Conservation (phyloP, 75 land plant genomes). For the Azolla pinnata region DNA sequence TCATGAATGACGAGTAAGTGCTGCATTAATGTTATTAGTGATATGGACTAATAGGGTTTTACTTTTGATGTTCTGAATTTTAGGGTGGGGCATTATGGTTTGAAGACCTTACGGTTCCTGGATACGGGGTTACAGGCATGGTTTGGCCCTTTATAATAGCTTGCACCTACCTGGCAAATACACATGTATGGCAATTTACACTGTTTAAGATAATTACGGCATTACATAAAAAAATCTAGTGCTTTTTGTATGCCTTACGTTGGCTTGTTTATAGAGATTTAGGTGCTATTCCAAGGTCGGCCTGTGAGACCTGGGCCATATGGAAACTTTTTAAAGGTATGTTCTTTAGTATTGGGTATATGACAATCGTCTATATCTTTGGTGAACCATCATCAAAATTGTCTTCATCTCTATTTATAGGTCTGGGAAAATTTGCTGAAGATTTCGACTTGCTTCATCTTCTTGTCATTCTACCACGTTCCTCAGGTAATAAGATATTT, state of each 20-base stretch:
- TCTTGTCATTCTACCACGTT: not conserved
- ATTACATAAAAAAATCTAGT: not conserved
- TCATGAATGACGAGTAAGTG: too few relatives aligned
- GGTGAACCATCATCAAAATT: too few relatives aligned
- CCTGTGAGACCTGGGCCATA: not conserved
- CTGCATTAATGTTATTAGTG: too few relatives aligned
- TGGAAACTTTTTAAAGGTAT: not conserved
- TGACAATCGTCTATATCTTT: too few relatives aligned
- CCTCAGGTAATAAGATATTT: not conserved
- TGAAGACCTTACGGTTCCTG: slow-evolving; percentile 7
- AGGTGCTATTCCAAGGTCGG: slow-evolving; percentile 1
- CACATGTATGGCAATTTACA: not conserved
- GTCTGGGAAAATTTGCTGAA: not conserved
- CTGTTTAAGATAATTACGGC: not conserved
- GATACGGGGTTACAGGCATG: not conserved
- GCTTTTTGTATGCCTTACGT: not conserved
- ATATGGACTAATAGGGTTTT: too few relatives aligned
- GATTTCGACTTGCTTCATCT: not conserved
- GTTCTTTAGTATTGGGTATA: not conserved
- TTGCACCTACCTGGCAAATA: not conserved
- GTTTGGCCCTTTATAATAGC: not conserved
- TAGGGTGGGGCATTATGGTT: slow-evolving; percentile 6
- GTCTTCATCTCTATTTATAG: not conserved
- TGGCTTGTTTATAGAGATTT: slow-evolving; percentile 2
- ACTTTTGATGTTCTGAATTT: too few relatives aligned